Evolutionary conservation across 1,284 basidiomycete species (phyloP).

Genomic region (Stygiomarasmius scandens): DNA sequence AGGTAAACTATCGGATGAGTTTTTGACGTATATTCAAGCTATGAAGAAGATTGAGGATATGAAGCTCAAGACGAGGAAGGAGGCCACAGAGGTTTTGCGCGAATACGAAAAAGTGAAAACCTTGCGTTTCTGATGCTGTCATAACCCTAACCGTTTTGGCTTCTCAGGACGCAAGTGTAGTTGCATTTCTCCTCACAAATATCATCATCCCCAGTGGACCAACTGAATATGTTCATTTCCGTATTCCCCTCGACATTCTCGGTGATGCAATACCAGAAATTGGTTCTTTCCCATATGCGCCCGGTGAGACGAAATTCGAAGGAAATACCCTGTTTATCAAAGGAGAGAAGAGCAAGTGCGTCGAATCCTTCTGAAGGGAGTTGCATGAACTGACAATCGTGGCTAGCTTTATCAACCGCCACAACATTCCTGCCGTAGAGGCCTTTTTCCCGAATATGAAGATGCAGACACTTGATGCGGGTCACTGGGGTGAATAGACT

Average conservation of each 20-base stretch:
- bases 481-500: constrained; percentile 68
- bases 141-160: too few relatives aligned
- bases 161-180: constrained; percentile 64
- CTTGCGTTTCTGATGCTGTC: too few relatives aligned
- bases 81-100: constrained; percentile 69
- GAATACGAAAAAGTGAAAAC: constrained; percentile 57
- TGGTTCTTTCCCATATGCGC: constrained; percentile 75
- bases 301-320: constrained; percentile 59
- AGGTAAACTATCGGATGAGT: constrained; percentile 66
- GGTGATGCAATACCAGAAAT: constrained; percentile 63
- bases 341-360: constrained; percentile 74
- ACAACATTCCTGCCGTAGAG: constrained; percentile 59
- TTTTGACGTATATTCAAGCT: constrained; percentile 64
- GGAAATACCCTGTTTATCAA: constrained; percentile 78
- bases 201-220: constrained; percentile 43
- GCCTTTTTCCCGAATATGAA: constrained; percentile 70
- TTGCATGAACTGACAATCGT: neutral
- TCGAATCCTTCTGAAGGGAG: constrained; percentile 5
- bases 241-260: constrained; percentile 73
- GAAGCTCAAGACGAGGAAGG: constrained; percentile 58
- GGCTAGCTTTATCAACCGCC: constrained; percentile 69
- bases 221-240: constrained; percentile 55
- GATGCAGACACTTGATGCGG: constrained; percentile 57
- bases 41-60: constrained; percentile 71
- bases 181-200: constrained; percentile 86